Conservation (phyloP, 495 filamentous ascomycete species). For the Xylaria palmicola region DNA sequence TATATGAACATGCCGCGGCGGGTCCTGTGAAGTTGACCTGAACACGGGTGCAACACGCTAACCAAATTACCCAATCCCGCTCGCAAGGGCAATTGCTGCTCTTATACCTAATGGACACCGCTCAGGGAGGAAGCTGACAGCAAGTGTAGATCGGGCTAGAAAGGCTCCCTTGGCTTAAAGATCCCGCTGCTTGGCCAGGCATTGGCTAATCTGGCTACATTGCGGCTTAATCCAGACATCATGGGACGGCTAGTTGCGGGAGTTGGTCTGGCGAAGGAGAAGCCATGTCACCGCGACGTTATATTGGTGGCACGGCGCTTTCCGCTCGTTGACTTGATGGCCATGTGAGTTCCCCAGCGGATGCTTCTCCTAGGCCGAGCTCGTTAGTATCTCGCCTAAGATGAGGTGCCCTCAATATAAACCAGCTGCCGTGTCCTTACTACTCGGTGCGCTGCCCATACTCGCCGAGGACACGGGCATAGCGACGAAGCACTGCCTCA, state of each 20-base stretch:
- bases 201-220: slow-evolving; percentile 4
- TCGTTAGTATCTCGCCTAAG: neutral
- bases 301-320: neutral
- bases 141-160: neutral
- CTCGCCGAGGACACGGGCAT: neutral
- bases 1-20: neutral
- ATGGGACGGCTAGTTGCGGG: neutral
- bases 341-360: neutral
- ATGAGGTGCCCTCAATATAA: neutral
- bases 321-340: neutral
- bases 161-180: neutral
- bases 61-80: neutral
- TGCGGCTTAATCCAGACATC: neutral
- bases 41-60: neutral
- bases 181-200: neutral
- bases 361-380: neutral
- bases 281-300: neutral
- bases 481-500: slow-evolving; percentile 9
- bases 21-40: neutral
- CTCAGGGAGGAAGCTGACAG: neutral
- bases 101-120: neutral
- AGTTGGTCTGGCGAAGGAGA: neutral
- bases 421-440: neutral
- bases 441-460: neutral
- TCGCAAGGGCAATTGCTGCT: neutral